Evolutionary conservation across 371 early-diverging fungal genomes (phyloP), one percentile per base, ranked within the genome.

Genomic region (Syncephalastrum racemosum): DNA sequence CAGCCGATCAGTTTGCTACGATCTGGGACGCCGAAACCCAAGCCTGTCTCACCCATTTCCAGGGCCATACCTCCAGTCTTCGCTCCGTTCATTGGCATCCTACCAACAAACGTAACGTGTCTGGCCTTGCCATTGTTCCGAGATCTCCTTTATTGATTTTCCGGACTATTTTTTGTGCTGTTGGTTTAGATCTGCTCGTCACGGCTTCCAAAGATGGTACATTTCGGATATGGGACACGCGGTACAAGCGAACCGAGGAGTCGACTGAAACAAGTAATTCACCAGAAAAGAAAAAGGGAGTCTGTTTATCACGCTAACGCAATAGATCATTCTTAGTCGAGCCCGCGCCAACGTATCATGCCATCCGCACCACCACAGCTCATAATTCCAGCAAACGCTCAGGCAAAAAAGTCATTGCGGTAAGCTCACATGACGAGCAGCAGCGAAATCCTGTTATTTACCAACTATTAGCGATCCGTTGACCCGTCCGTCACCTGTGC

Each of bases 141-240:
- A 23, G 20, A 25, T 13, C 13, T n/a, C 16, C 10, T 23, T 10
- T 16, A 53, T 18, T 41, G 6, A 41, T 36, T 19, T 5, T n/a
- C n/a, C n/a, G n/a, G n/a, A n/a, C n/a, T n/a, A 45, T 22, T 15
- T 16, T 4, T 25, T n/a, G 4, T n/a, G n/a, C n/a, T n/a, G n/a
- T n/a, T n/a, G 27, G 2, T 27, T 3, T 60, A 87, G 87, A 80
- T 63, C 46, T 86, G 6, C 63, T 85, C 47, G 81, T 81, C 2
- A 83, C 89, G 3, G 80, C 77, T 2, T 74, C 84, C 8, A 77
- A 84, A 42, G 88, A 89, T 60, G 90, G 90, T 1, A 54, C 67
- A 6, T 82, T 85, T 54, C 62, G 70, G 36, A 60, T 86, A 13
- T 90, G 88, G 88, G 90, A 90, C 68, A 74, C 72, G 1, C 67